phyloP scores from a whole-genome alignment of 1,284 basidiomycete genomes.

The Ganoderma resinaceum region DNA sequence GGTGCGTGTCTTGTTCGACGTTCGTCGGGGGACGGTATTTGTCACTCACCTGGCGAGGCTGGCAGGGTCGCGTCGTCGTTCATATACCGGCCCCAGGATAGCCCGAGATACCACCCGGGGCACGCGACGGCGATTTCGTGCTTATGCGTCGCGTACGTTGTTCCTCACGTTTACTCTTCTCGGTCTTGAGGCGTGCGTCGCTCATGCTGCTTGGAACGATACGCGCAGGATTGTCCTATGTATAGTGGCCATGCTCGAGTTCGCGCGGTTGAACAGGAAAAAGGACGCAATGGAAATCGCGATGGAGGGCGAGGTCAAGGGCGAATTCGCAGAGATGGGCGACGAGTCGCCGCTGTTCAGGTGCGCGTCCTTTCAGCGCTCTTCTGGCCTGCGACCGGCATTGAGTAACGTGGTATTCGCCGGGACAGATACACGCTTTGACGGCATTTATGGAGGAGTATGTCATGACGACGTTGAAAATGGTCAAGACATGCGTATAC shows the following conservation, averaged over 20 bases:
- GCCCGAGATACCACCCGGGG: constrained; percentile 26
- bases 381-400: neutral
- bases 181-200: neutral
- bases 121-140: constrained; percentile 26
- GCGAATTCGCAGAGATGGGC: neutral
- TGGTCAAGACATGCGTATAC: too few species aligned
- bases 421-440: too few species aligned
- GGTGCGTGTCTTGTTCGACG: constrained; percentile 7
- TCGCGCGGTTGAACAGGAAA: neutral
- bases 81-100: constrained; percentile 26
- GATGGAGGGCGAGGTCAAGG: neutral
- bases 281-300: neutral
- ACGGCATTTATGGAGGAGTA: neutral
- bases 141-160: constrained; percentile 16
- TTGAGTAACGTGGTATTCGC: too few species aligned
- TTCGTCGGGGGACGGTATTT: too few species aligned
- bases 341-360: neutral
- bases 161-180: neutral
- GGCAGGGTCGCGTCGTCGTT: constrained; percentile 29
- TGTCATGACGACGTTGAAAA: too few species aligned
- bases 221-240: neutral
- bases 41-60: too few species aligned
- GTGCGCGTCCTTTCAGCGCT: neutral
- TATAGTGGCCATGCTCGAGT: neutral
- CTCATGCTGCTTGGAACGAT: neutral